Evolutionary conservation across 1,284 basidiomycete species (phyloP), one percentile per base, ranked within the genome.

Genomic region (Golubevia sp.): DNA sequence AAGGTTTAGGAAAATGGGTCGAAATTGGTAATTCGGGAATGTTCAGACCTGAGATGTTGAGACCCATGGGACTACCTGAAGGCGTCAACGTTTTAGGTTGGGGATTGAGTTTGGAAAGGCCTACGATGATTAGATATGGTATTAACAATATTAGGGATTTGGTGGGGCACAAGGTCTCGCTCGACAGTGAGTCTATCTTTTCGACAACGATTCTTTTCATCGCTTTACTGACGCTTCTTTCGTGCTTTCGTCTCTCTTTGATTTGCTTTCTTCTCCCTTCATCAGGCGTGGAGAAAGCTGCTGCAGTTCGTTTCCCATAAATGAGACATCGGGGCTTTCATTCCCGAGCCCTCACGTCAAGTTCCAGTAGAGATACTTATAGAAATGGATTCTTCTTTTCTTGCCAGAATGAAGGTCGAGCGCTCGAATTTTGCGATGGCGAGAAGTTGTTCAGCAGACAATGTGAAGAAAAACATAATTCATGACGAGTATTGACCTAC

Each of bases 11-110:
- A 81, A 93, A 94, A 83, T 99, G 97, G 95, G 96, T 99, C 55
- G 96, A 99, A 80, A 88, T 88, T 63, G 88, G 87, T 58, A 88
- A 88, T 86, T 96, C 93, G 76, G 97, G 97, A 53, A 97, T 99
- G 92, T 99, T 99, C 91, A 89, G 97, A 48, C 97, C 97, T 2
- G 97, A 99, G 84, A 99, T 99, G 96, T 87, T 99, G 55, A 64
- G 79, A 82, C 94, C 97, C 7, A 99, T 99, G 95, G 97, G 97
- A 50, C 90, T 99, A 80, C 97, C 97, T 2, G 93, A 94, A 73
- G 94, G 95, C 74, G 94, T 99, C 8, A 91, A 95, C 58, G 96
- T 98, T 2, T 91, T 97, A 71, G 97, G 97, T 20, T 99, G 96
- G 94, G 97, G 97, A 61, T 89, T 99, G 71, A 90, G 91, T 79